phyloP scores from a whole-genome alignment of 2,329 filamentous ascomycete species.

The Botrytis paeoniae region DNA sequence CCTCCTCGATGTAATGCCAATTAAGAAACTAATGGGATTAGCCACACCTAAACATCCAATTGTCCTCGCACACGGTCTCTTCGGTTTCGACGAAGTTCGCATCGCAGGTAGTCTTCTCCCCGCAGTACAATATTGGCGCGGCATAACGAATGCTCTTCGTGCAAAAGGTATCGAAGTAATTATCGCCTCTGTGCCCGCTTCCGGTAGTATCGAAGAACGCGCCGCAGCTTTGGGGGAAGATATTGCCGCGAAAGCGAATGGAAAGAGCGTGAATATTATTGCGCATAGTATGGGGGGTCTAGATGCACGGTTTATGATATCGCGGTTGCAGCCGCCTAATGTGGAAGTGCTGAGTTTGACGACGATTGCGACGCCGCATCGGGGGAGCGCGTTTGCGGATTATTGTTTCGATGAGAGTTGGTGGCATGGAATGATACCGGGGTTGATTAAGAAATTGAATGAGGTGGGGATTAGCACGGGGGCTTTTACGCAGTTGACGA shows the following conservation, averaged over 20 bases:
- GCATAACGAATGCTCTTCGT: slow-evolving; percentile 56
- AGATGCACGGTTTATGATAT: slow-evolving; percentile 64
- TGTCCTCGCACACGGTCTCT: slow-evolving; percentile 62
- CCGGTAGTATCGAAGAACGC: slow-evolving; percentile 58
- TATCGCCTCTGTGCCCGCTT: slow-evolving; percentile 59
- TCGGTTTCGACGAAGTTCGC: slow-evolving; percentile 60
- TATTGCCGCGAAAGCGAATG: slow-evolving; percentile 47
- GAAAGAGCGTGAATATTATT: slow-evolving; percentile 69
- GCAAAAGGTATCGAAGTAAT: slow-evolving; percentile 55
- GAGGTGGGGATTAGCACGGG: slow-evolving; percentile 54
- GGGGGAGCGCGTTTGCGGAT: slow-evolving; percentile 50
- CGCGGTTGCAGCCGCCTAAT: slow-evolving; percentile 47
- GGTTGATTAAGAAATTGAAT: slow-evolving; percentile 51
- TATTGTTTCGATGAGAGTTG: slow-evolving; percentile 50
- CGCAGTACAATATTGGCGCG: slow-evolving; percentile 61
- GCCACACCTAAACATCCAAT: slow-evolving; percentile 57
- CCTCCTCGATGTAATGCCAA: background rate
- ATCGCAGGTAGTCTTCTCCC: slow-evolving; percentile 50
- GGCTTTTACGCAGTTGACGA: slow-evolving; percentile 61
- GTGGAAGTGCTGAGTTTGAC: slow-evolving; percentile 45
- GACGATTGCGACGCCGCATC: slow-evolving; percentile 41
- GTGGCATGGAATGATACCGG: slow-evolving; percentile 50
- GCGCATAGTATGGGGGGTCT: slow-evolving; percentile 68
- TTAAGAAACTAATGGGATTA: slow-evolving; percentile 25
- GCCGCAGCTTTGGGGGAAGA: slow-evolving; percentile 55